Evolutionary conservation across 345 rosid genomes (phyloP), one percentile per base, ranked within the genome.

Genomic region (Camelina laxa): DNA sequence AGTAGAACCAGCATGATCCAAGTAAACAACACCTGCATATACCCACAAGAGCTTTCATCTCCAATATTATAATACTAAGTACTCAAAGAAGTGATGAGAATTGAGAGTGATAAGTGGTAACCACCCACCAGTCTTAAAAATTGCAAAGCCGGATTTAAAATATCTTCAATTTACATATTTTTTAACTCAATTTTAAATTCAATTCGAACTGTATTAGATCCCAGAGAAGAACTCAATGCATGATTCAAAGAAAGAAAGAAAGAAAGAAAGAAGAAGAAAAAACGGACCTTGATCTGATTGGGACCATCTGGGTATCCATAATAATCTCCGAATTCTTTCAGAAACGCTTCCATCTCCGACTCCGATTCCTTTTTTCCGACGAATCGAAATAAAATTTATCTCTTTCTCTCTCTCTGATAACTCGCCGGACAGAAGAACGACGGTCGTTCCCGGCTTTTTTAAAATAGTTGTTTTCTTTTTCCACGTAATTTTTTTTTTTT

Each of bases 1-100:
- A 72, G 99, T 95, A 39, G 99, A 92, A 72, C 97, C 97, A 47
- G 99, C 97, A 81, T 95, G 99, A 58, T 95, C 99, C 86, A 90
- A 81, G 72, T 90, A 95, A n/a, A 87, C 90, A 65, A 73, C 75
- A 74, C 88, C 99, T 94, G 73, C 79, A 84, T 58, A 30, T 54
- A 44, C 77, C 77, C 74, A 74, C 61, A 54, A 44, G 11, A 72
- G 27, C 31, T 49, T 22, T 49, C 51, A 4, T 7, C 4, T 47
- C 20, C 20, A 16, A 16, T 47, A 60, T 6, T 4, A 27, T 4
- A 27, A 27, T 27, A 27, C 30, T n/a, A 24, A 1, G 7, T 19
- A 80, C 59, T 35, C 7, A 0, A 64, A 67, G 22, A 24, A 27
- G 30, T 22, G 24, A 22, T 22, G 24, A 22, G 24, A n/a, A n/a